Evolutionary conservation across 148 eudicot species (phyloP).

Genomic region (Polygonum maritimum): DNA sequence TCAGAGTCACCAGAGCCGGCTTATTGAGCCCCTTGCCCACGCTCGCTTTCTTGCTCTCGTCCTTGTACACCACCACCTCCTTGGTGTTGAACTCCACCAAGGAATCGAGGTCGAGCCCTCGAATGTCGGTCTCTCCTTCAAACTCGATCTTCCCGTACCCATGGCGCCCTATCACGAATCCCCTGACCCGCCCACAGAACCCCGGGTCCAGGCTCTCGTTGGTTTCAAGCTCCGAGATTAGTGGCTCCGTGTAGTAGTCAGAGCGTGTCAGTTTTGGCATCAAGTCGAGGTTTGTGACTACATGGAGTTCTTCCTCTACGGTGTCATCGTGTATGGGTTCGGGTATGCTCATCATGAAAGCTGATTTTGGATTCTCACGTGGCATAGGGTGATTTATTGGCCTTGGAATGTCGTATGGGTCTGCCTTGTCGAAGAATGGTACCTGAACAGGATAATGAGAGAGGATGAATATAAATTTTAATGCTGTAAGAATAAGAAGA

Average conservation of each 20-base stretch:
- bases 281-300: too few relatives aligned
- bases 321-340: background rate
- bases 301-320: too few relatives aligned
- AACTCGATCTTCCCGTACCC: slow-evolving; percentile 69
- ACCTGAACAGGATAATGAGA: too few relatives aligned
- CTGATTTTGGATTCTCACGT: slow-evolving; percentile 47
- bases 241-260: too few relatives aligned
- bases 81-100: too few relatives aligned
- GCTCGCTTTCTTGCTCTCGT: slow-evolving; percentile 19
- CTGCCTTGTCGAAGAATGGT: background rate
- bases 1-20: slow-evolving; percentile 58
- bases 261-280: too few relatives aligned
- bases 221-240: background rate
- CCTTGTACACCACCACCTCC: slow-evolving; percentile 44
- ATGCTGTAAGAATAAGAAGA: too few relatives aligned
- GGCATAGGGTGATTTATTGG: slow-evolving; percentile 16
- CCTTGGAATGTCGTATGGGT: slow-evolving; percentile 6
- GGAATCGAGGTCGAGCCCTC: too few relatives aligned
- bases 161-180: slow-evolving; percentile 55
- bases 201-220: slow-evolving; percentile 46
- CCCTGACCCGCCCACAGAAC: slow-evolving; percentile 47
- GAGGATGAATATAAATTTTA: too few relatives aligned
- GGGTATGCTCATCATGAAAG: slow-evolving; percentile 8
- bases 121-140: slow-evolving; percentile 8
- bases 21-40: slow-evolving; percentile 45